These are phyloP conservation scores for Apiospora saccharicola DNA, from an alignment of 2,329 filamentous ascomycete genomes.

Conservation along the genomic window DNA sequence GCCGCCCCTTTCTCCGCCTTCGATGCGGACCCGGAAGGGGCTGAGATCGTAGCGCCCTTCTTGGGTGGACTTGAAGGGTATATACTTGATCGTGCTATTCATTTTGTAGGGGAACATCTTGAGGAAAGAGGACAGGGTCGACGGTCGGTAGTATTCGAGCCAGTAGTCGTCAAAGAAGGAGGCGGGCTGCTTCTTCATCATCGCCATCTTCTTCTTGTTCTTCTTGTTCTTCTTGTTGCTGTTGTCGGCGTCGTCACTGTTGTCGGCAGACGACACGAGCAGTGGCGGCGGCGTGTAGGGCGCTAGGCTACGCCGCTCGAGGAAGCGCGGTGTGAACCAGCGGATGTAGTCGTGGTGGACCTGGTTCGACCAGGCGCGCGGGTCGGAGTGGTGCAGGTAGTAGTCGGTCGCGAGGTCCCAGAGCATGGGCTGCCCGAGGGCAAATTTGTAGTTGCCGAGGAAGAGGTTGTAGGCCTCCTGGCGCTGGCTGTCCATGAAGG, in stretches of 20 bases:
- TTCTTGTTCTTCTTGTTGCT: not conserved
- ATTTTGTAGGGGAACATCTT: slow-evolving; percentile 95
- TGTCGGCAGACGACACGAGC: not conserved
- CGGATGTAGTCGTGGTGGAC: slow-evolving; percentile 77
- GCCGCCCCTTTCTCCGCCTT: slow-evolving; percentile 42
- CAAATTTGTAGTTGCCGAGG: slow-evolving; percentile 92
- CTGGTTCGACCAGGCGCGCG: slow-evolving; percentile 73
- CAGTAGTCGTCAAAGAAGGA: slow-evolving; percentile 90
- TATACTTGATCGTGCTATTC: slow-evolving; percentile 86
- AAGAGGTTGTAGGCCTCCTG: slow-evolving; percentile 99
- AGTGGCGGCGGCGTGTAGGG: slow-evolving; percentile 46
- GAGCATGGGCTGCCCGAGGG: slow-evolving; percentile 88
- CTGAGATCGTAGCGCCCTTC: slow-evolving; percentile 83
- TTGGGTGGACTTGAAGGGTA: slow-evolving; percentile 76
- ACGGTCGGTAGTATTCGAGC: slow-evolving; percentile 94
- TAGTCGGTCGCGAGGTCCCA: slow-evolving; percentile 97
- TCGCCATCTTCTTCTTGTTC: slow-evolving; percentile 38
- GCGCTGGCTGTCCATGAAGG: slow-evolving; percentile 94
- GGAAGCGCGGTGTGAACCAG: slow-evolving; percentile 82
- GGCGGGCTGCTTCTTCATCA: slow-evolving; percentile 53
- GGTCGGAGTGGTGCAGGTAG: slow-evolving; percentile 91
- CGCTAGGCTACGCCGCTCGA: slow-evolving; percentile 69
- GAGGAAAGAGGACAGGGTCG: slow-evolving; percentile 84
- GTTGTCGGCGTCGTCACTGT: not conserved
- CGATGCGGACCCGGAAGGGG: slow-evolving; percentile 82